Evolutionary conservation across 23 red algal species (phyloP).

Genomic region (Cyanidium caldarium): DNA sequence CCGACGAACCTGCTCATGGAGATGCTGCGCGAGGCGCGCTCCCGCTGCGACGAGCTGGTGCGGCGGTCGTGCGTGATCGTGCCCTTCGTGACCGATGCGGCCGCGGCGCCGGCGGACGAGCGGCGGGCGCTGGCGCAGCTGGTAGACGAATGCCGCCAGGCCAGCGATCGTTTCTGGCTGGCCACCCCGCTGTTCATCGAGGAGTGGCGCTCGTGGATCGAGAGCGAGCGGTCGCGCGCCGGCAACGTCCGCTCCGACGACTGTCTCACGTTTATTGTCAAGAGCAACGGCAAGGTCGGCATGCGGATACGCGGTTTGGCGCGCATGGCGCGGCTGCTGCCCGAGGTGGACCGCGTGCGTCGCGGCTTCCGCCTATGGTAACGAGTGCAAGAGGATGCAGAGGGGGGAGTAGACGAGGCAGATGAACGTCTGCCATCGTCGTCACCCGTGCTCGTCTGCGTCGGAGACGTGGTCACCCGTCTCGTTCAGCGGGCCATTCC

Average conservation of each 20-base stretch:
- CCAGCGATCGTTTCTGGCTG: background rate
- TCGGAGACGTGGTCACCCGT: too few species aligned
- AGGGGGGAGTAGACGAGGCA: too few species aligned
- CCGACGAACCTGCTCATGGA: background rate
- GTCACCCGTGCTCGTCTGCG: too few species aligned
- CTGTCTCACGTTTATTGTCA: background rate
- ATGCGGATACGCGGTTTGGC: background rate
- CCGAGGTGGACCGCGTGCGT: background rate
- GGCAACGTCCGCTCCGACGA: background rate
- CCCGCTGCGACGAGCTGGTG: background rate
- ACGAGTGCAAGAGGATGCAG: too few species aligned
- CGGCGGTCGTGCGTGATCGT: background rate
- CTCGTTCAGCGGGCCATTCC: too few species aligned
- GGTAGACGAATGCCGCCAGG: background rate
- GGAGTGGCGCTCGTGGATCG: background rate
- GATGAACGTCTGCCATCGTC: too few species aligned
- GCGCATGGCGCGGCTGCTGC: background rate
- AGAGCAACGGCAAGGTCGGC: background rate
- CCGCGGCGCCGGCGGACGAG: background rate
- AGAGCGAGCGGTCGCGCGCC: background rate
- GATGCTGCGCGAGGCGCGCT: background rate
- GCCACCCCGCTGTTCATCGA: background rate
- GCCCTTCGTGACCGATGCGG: background rate
- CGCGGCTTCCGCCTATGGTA: too few species aligned
- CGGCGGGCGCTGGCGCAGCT: background rate